Conservation (phyloP, 2,329 filamentous ascomycete genomes). For the Aureobasidium sp. region DNA sequence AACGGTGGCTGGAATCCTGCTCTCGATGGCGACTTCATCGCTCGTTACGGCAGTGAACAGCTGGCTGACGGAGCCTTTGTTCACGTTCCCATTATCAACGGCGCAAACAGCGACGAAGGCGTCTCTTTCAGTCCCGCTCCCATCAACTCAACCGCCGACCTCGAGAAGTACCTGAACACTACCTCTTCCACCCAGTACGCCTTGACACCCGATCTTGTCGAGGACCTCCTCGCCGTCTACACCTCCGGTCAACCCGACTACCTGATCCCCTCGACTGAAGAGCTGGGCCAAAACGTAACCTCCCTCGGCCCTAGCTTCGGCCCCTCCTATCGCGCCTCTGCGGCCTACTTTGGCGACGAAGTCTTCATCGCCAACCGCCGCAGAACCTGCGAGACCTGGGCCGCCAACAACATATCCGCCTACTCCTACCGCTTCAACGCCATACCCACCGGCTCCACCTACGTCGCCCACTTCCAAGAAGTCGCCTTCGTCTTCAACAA, state of each 20-base stretch:
- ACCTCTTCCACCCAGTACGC: slow-evolving; percentile 13
- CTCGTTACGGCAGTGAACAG: slow-evolving; percentile 45
- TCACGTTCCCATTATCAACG: slow-evolving; percentile 51
- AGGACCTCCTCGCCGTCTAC: slow-evolving; percentile 43
- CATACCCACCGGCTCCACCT: slow-evolving; percentile 35
- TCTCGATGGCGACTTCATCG: slow-evolving; percentile 51
- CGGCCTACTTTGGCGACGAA: slow-evolving; percentile 48
- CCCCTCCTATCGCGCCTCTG: slow-evolving; percentile 45
- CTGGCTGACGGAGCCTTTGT: slow-evolving; percentile 52
- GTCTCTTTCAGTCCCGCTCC: slow-evolving; percentile 46
- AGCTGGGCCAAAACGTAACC: slow-evolving; percentile 27
- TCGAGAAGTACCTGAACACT: slow-evolving; percentile 35
- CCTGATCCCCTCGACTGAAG: slow-evolving; percentile 38
- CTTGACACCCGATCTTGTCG: slow-evolving; percentile 21
- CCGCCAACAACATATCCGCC: slow-evolving; percentile 39
- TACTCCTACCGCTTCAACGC: slow-evolving; percentile 59
- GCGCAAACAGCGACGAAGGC: slow-evolving; percentile 60
- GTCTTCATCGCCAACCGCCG: slow-evolving; percentile 50
- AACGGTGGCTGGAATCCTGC: slow-evolving; percentile 34
- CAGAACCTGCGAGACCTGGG: slow-evolving; percentile 45
- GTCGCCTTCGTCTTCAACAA: slow-evolving; percentile 42
- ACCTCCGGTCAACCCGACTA: slow-evolving; percentile 42
- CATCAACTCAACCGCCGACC: slow-evolving; percentile 49
- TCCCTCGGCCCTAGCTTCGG: slow-evolving; percentile 31
- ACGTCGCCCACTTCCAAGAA: slow-evolving; percentile 47